These are phyloP conservation scores for Henckelia pumila DNA, from an alignment of 257 asterid species.

Conservation along the genomic window DNA sequence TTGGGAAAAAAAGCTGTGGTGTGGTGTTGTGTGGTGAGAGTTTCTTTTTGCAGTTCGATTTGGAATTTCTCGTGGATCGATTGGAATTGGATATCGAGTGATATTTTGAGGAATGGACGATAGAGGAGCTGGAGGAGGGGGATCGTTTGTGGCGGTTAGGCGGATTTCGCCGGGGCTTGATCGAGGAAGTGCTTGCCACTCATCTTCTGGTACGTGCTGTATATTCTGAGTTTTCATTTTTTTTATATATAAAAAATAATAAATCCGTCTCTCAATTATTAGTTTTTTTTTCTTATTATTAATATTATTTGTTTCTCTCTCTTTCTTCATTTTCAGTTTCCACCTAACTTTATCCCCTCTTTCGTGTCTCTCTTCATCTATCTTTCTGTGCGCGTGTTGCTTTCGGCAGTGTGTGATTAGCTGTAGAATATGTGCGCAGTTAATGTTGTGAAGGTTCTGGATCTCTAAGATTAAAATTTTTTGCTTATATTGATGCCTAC, in stretches of 20 bases:
- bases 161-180: conserved; percentile 93
- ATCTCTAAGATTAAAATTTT: conserved; percentile 46
- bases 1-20: conserved; percentile 10
- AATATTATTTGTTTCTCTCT: background rate
- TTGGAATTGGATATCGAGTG: conserved; percentile 20
- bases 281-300: background rate
- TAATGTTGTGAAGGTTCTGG: conserved; percentile 37
- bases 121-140: conserved; percentile 55
- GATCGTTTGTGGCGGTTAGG: conserved; percentile 92
- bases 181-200: conserved; percentile 76
- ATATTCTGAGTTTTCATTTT: conserved; percentile 1
- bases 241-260: too few species aligned
- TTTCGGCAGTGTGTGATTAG: conserved; percentile 11
- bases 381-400: conserved; percentile 21
- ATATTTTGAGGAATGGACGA: conserved; percentile 59
- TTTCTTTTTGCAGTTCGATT: conserved; percentile 22
- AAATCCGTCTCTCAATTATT: too few species aligned
- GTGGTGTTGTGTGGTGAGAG: too few species aligned
- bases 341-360: conserved; percentile 26
- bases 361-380: conserved; percentile 22
- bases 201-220: conserved; percentile 63
- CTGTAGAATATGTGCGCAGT: conserved; percentile 22
- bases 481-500: conserved; percentile 52
- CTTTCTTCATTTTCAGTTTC: conserved; percentile 23
- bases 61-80: conserved; percentile 10